phyloP scores from a whole-genome alignment of 2,329 filamentous ascomycete genomes.

The Aspergillus fumigatus region DNA sequence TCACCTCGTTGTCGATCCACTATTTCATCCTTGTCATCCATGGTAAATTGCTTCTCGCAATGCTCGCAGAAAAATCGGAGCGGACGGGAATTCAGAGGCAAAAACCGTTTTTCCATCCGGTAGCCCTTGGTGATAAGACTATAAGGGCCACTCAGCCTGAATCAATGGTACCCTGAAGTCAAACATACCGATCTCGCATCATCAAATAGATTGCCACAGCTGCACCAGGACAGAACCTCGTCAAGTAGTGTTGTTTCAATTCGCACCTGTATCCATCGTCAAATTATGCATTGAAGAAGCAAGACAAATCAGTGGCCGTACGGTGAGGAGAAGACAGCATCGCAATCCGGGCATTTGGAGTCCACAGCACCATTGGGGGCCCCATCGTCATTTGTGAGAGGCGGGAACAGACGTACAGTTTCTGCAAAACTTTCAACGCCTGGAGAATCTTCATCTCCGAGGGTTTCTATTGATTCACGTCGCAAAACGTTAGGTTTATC shows the following conservation, averaged over 20 bases:
- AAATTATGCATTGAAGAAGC: not conserved
- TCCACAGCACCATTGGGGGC: conserved; percentile 16
- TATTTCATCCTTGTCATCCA: conserved; percentile 15
- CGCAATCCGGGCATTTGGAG: conserved; percentile 24
- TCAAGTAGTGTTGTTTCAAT: conserved; percentile 25
- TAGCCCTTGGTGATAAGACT: conserved; percentile 30
- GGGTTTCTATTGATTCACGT: conserved; percentile 4
- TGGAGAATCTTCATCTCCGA: conserved; percentile 9
- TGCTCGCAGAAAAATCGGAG: conserved; percentile 23
- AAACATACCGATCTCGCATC: conserved; percentile 26
- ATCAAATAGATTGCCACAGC: conserved; percentile 28
- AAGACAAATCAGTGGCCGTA: conserved; percentile 6
- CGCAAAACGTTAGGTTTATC: conserved; percentile 1
- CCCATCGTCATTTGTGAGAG: conserved; percentile 22
- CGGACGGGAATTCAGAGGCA: conserved; percentile 23
- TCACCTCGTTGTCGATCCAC: conserved; percentile 16
- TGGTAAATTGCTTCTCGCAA: conserved; percentile 22
- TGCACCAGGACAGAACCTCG: conserved; percentile 24
- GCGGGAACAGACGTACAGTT: conserved; percentile 24
- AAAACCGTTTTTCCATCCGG: conserved; percentile 25
- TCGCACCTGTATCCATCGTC: conserved; percentile 16
- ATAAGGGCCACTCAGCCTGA: not conserved
- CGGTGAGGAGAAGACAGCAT: conserved; percentile 27
- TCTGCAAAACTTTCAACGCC: conserved; percentile 24
- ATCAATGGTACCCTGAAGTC: not conserved